A percentile compares a stretch with the other conserved stretches of the same genome.
Evolutionary conservation across 106 monocot genomes (phyloP).

Genomic region (Posidonia australis): DNA sequence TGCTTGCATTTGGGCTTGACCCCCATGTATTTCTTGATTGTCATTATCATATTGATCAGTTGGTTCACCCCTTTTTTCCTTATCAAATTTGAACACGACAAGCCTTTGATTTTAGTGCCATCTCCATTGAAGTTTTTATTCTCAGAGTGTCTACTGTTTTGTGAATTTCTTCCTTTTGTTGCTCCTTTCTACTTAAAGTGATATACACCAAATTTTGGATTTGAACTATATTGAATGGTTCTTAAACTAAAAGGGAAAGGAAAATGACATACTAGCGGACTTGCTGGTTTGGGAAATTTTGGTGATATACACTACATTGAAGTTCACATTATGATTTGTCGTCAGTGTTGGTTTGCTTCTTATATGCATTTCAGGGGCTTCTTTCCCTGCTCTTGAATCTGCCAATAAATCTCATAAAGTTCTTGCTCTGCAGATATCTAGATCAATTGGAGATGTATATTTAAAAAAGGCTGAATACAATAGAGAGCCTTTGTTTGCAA

Average conservation of each 20-base stretch:
- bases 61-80: background rate
- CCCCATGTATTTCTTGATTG: background rate
- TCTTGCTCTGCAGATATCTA: slow-evolving; percentile 39
- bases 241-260: too few relatives aligned
- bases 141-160: background rate
- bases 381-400: background rate
- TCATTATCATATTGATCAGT: background rate
- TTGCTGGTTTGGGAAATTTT: too few relatives aligned
- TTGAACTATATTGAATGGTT: too few relatives aligned
- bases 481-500: slow-evolving; percentile 43
- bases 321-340: too few relatives aligned
- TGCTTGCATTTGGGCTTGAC: background rate
- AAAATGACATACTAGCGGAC: too few relatives aligned
- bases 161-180: background rate
- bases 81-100: too few relatives aligned
- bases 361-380: background rate
- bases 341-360: background rate
- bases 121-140: too few relatives aligned
- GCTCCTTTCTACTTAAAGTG: background rate
- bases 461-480: slow-evolving; percentile 59
- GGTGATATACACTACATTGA: too few relatives aligned
- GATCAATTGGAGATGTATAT: slow-evolving; percentile 71
- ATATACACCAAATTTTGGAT: too few relatives aligned
- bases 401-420: background rate
- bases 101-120: too few relatives aligned